These are phyloP conservation scores for Sarocladium oryzae DNA, from an alignment of 2,329 filamentous ascomycete species.

Conservation along the genomic window DNA sequence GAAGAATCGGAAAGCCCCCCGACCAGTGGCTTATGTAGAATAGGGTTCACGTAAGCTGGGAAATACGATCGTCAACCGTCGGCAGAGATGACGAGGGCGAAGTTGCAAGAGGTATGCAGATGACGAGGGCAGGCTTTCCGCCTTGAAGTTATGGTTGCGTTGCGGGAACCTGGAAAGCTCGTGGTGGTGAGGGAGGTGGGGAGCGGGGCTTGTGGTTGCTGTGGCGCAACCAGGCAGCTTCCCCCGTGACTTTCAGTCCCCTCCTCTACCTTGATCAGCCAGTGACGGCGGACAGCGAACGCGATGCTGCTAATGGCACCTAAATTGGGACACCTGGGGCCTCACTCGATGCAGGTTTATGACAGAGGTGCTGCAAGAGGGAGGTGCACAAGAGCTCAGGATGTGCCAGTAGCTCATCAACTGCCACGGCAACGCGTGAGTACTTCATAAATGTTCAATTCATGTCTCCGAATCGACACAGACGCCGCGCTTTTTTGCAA, in stretches of 20 bases:
- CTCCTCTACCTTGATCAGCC: too few relatives aligned
- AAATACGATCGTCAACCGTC: neutral
- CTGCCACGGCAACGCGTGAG: too few relatives aligned
- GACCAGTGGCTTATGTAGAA: neutral
- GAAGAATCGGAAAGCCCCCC: neutral
- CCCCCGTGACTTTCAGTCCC: neutral
- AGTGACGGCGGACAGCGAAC: too few relatives aligned
- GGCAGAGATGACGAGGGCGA: neutral
- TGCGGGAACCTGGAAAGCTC: constrained; percentile 7
- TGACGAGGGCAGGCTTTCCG: constrained; percentile 11
- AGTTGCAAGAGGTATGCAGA: constrained; percentile 6
- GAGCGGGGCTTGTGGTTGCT: constrained; percentile 5
- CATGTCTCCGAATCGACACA: neutral
- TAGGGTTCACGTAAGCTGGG: neutral
- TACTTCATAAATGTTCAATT: too few relatives aligned
- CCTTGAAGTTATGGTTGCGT: constrained; percentile 8
- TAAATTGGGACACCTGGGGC: too few relatives aligned
- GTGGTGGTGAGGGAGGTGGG: neutral
- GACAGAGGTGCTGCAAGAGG: too few relatives aligned
- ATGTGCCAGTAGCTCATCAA: too few relatives aligned
- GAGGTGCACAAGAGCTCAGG: too few relatives aligned
- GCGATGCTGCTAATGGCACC: too few relatives aligned
- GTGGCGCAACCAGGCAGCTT: neutral
- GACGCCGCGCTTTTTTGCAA: constrained; percentile 1
- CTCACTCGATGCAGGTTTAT: too few relatives aligned